These are phyloP conservation scores for Ophiosphaerella narmari DNA, from an alignment of 2,329 filamentous ascomycete genomes.

Conservation along the genomic window DNA sequence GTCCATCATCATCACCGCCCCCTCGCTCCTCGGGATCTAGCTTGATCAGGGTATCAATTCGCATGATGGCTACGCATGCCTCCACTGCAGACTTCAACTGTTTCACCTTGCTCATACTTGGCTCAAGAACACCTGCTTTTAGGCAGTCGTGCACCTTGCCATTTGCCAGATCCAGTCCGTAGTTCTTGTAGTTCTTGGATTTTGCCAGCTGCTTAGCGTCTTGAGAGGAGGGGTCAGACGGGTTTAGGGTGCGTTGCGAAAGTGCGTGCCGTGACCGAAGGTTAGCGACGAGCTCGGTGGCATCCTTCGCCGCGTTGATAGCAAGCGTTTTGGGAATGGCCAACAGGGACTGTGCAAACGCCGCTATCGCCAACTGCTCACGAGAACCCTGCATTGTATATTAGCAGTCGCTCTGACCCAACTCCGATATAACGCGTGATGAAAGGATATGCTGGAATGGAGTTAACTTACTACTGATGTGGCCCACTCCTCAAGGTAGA, in stretches of 20 bases:
- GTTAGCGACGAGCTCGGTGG: constrained; percentile 92
- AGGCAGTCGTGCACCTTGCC: constrained; percentile 92
- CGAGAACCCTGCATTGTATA: constrained; percentile 67
- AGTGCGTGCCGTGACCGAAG: constrained; percentile 92
- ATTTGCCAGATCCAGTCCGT: constrained; percentile 86
- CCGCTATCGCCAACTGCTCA: constrained; percentile 96
- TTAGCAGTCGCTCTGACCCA: constrained; percentile 5
- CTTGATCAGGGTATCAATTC: constrained; percentile 98
- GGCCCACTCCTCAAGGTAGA: constrained; percentile 98
- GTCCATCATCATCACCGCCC: constrained; percentile 76
- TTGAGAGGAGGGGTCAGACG: constrained; percentile 68
- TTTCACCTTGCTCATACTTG: constrained; percentile 96
- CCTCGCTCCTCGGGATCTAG: constrained; percentile 84
- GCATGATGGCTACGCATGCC: constrained; percentile 98
- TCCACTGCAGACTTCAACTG: constrained; percentile 98
- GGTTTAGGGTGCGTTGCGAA: constrained; percentile 76
- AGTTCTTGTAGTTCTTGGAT: constrained; percentile 99
- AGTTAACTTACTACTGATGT: constrained; percentile 76
- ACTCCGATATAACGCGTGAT: neutral
- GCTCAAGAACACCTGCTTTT: constrained; percentile 94
- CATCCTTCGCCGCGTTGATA: constrained; percentile 95
- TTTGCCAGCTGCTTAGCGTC: constrained; percentile 88
- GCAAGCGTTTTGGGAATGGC: constrained; percentile 95
- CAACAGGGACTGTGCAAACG: constrained; percentile 93
- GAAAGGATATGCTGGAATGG: neutral